Evolutionary conservation across 345 rosid genomes (phyloP).

Genomic region (Microcos paniculata): DNA sequence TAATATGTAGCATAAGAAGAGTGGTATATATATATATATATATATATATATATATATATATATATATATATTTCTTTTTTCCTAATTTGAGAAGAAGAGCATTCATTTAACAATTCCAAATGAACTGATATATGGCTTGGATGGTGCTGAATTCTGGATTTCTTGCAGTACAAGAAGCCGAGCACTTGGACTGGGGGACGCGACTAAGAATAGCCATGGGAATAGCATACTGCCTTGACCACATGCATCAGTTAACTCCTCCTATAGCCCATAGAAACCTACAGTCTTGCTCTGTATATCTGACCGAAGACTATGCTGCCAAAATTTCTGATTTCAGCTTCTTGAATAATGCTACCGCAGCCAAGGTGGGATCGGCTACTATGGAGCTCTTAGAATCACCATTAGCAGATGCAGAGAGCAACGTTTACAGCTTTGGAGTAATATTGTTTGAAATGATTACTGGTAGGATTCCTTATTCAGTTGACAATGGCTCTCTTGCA

Average conservation of each 20-base stretch:
- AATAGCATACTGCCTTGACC: conserved; percentile 84
- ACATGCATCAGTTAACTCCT: conserved; percentile 84
- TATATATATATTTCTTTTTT: too few species aligned
- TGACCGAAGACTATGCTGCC: conserved; percentile 93
- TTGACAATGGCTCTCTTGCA: conserved; percentile 36
- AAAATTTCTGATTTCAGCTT: conserved; percentile 79
- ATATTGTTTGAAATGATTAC: conserved; percentile 74
- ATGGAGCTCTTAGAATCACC: conserved; percentile 45
- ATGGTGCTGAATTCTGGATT: conserved; percentile 6
- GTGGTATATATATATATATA: too few species aligned
- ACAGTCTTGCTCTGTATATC: conserved; percentile 67
- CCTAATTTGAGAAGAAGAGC: too few species aligned
- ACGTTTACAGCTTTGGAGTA: conserved; percentile 67
- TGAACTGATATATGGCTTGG: neutral
- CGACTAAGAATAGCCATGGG: conserved; percentile 85
- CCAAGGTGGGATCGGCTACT: conserved; percentile 41
- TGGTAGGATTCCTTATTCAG: conserved; percentile 57
- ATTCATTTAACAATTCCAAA: neutral
- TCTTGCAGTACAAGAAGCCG: conserved; percentile 73
- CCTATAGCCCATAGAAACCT: conserved; percentile 58
- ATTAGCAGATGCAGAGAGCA: conserved; percentile 40
- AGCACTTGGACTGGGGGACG: conserved; percentile 87
- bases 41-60: too few species aligned
- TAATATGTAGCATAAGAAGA: neutral
- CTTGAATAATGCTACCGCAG: conserved; percentile 44